A percentile compares a stretch with the other conserved stretches of the same genome.
phyloP scores from a whole-genome alignment of 495 filamentous ascomycete genomes.

The Aspergillus bridgeri region DNA sequence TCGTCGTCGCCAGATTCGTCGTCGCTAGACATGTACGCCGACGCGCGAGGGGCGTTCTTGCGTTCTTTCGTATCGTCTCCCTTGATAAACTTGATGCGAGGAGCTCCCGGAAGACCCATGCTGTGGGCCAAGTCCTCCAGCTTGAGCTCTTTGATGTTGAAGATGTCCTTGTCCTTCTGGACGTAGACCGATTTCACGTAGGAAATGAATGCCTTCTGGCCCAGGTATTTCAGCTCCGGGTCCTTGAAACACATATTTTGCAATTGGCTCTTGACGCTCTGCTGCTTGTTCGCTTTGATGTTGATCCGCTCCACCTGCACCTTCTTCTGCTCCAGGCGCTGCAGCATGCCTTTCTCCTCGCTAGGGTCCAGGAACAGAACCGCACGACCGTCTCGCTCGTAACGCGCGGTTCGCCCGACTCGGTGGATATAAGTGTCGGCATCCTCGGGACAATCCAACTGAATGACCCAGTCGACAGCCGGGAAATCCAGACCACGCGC shows the following conservation, averaged over 20 bases:
- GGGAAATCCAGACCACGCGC: conserved; percentile 94
- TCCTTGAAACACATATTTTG: conserved; percentile 95
- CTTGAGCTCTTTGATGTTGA: conserved; percentile 73
- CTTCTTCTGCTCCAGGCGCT: conserved; percentile 79
- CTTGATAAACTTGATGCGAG: conserved; percentile 87
- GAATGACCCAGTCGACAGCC: conserved; percentile 95
- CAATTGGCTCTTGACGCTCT: conserved; percentile 74
- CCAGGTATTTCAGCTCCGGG: conserved; percentile 89
- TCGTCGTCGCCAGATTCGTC: conserved; percentile 54
- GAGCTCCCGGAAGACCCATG: conserved; percentile 83
- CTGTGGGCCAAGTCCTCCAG: conserved; percentile 83
- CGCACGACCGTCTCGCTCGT: conserved; percentile 79
- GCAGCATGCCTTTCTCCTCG: conserved; percentile 84
- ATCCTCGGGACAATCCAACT: conserved; percentile 93
- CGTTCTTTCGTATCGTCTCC: conserved; percentile 77
- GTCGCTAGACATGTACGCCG: conserved; percentile 45
- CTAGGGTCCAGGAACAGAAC: conserved; percentile 89
- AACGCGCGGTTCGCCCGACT: conserved; percentile 92
- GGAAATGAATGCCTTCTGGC: conserved; percentile 90
- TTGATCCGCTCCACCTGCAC: conserved; percentile 82
- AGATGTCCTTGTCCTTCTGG: conserved; percentile 90
- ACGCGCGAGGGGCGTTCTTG: conserved; percentile 77
- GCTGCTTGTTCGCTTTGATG: conserved; percentile 83
- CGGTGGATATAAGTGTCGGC: conserved; percentile 97
- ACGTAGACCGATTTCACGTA: conserved; percentile 80